A percentile compares a stretch with the other conserved stretches of the same genome.
Conservation (phyloP, 495 filamentous ascomycete species). For the Penicillium mononematosum region DNA sequence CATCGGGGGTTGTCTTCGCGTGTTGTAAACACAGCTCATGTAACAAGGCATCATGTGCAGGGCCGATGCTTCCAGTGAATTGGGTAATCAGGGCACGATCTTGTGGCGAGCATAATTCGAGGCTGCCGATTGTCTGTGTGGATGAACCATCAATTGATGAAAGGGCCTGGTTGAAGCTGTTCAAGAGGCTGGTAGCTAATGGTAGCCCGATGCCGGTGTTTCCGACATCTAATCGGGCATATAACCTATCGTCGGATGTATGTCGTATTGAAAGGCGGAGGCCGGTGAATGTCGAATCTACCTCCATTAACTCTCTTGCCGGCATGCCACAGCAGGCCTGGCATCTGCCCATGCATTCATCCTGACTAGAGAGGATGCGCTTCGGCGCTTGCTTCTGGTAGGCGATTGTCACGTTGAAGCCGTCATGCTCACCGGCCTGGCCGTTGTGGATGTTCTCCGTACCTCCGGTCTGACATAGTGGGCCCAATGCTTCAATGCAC, state of each 20-base stretch:
- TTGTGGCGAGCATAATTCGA: slow-evolving; percentile 16
- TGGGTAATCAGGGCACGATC: slow-evolving; percentile 13
- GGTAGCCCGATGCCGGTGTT: not conserved
- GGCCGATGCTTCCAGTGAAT: slow-evolving; percentile 14
- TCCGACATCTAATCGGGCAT: slow-evolving; percentile 13
- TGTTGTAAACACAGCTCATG: slow-evolving; percentile 22
- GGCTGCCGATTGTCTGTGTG: slow-evolving; percentile 9
- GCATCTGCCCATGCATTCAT: slow-evolving; percentile 1
- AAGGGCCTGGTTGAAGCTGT: slow-evolving; percentile 20
- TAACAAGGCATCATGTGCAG: slow-evolving; percentile 14
- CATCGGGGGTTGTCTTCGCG: slow-evolving; percentile 13
- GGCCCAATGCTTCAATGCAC: not conserved
- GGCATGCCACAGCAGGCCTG: slow-evolving; percentile 13
- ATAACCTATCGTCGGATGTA: slow-evolving; percentile 11
- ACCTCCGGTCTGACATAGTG: not conserved
- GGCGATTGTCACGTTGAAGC: slow-evolving; percentile 8
- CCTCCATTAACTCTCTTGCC: not conserved
- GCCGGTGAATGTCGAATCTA: not conserved
- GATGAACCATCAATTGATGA: slow-evolving; percentile 7
- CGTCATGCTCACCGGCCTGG: not conserved
- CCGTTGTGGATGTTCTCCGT: not conserved
- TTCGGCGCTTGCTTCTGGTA: slow-evolving; percentile 12
- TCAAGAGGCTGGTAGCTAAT: slow-evolving; percentile 21
- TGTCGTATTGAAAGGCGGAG: slow-evolving; percentile 14
- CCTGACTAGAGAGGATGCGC: not conserved